Evolutionary conservation across 805 yeast genomes (phyloP), one percentile per base, ranked within the genome.

Genomic region (Barnettozyma botsteinii): DNA sequence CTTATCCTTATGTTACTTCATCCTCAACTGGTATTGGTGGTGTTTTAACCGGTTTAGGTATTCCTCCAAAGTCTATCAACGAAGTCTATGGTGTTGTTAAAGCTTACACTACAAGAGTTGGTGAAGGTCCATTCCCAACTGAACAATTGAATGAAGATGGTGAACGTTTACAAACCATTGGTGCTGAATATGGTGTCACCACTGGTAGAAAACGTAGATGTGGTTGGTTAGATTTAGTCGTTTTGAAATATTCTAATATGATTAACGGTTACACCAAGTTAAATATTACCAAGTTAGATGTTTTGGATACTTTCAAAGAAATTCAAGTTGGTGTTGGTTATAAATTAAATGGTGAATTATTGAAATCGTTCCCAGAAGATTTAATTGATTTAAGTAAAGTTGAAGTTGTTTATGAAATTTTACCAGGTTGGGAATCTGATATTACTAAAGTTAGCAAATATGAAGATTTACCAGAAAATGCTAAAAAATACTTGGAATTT

Each of bases 141-240:
- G 98, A 93, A 67, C 98, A 89, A 63, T 75, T 89, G 60, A 88
- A 91, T 63, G 79, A 68, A 27, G 77, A 70, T 35, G 98, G 98
- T 58, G 95, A 85, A 56, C 77, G 78, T 50, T 72, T 93, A 59
- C 98, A 93, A 65, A 66, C 72, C 32, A 85, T 93, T 48, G 98
- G 98, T 57, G 95, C 89, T 43, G 98, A 93, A 67, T 85, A 61
- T 57, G 98, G 98, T 66, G 98, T 93, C 53, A 93, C 98, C 49
- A 93, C 98, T 27, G 98, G 98, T 52, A 82, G 98, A 70, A 88
- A 89, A 75, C 85, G 98, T 73, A 81, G 98, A 69, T 93, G 98
- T 65, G 98, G 98, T 42, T 93, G 98, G 98, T 79, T 93, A 60
- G 98, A 93, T 66, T 72, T 93, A 55, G 98, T 93, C 19, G 96